These are phyloP conservation scores for Laguncularia racemosa DNA, from an alignment of 345 rosid genomes.

Conservation along the genomic window DNA sequence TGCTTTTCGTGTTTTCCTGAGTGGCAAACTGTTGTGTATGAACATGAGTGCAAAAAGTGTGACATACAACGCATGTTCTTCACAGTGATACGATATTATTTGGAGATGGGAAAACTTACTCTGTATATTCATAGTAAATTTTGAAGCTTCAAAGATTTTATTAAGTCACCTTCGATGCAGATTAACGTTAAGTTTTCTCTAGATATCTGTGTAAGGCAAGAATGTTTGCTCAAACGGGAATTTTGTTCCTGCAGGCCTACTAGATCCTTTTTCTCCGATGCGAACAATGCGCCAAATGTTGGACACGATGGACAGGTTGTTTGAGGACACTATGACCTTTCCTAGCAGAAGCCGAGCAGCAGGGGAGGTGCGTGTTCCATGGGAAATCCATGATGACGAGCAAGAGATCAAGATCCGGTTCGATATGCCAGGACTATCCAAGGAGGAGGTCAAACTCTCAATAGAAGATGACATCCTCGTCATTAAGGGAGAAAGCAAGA, in stretches of 20 bases:
- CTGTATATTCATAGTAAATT: neutral
- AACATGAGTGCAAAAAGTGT: too few species aligned
- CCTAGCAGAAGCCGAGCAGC: conserved; percentile 28
- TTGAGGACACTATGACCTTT: conserved; percentile 40
- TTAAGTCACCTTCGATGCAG: too few species aligned
- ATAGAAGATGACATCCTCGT: conserved; percentile 58
- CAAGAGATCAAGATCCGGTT: conserved; percentile 71
- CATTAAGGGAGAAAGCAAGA: conserved; percentile 56
- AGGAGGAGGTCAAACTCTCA: conserved; percentile 66
- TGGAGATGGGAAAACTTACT: too few species aligned
- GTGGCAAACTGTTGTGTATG: too few species aligned
- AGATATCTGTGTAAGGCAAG: neutral
- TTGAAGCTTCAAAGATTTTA: neutral
- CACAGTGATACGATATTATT: too few species aligned
- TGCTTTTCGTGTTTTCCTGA: too few species aligned
- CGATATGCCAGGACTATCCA: conserved; percentile 79
- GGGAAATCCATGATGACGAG: conserved; percentile 84
- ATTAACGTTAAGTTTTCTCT: neutral
- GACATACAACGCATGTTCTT: too few species aligned
- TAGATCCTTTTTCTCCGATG: conserved; percentile 70
- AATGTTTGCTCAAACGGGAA: too few species aligned
- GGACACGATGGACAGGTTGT: conserved; percentile 63
- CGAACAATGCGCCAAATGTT: conserved; percentile 77
- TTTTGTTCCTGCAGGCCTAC: conserved; percentile 25
- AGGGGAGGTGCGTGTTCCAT: conserved; percentile 47